Conservation (phyloP, 2,329 filamentous ascomycete species). For the Aspergillus sp. region DNA sequence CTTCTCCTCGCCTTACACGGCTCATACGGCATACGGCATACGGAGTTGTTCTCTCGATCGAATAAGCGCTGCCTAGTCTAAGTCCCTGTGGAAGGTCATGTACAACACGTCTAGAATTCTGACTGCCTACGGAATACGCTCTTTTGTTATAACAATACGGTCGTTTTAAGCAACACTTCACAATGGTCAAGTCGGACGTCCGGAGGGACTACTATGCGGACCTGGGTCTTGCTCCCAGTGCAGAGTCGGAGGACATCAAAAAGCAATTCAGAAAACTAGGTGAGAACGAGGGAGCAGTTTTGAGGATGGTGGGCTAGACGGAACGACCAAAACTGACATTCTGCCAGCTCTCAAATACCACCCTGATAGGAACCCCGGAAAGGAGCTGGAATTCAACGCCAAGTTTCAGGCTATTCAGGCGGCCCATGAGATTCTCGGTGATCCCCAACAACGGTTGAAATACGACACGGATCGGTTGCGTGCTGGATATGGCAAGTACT, state of each 20-base stretch:
- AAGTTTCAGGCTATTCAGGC: conserved; percentile 85
- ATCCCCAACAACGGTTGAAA: conserved; percentile 53
- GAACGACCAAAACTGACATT: not conserved
- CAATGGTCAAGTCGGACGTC: conserved; percentile 65
- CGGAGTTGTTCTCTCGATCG: not conserved
- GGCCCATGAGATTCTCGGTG: conserved; percentile 71
- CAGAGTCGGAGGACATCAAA: conserved; percentile 71
- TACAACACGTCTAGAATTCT: conserved; percentile 8
- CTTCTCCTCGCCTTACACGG: too few species aligned
- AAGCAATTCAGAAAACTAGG: conserved; percentile 82
- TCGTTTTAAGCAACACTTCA: conserved; percentile 19
- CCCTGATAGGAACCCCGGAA: conserved; percentile 81
- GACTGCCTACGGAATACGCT: not conserved
- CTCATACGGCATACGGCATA: not conserved
- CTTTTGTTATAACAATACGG: not conserved
- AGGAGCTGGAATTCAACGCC: conserved; percentile 71
- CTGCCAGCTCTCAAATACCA: conserved; percentile 72
- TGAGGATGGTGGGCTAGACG: not conserved
- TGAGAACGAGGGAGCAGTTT: conserved; percentile 33
- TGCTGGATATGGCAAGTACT: conserved; percentile 37
- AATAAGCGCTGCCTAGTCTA: not conserved
- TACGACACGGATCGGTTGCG: conserved; percentile 60
- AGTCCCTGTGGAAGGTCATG: conserved; percentile 13
- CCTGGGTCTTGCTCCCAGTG: conserved; percentile 64
- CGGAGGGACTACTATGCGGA: conserved; percentile 80